A percentile compares a stretch with the other conserved stretches of the same genome.
These are phyloP conservation scores for Zygosaccharomyces pseudobailii DNA, from an alignment of 1,139 yeast genomes.

Conservation along the genomic window DNA sequence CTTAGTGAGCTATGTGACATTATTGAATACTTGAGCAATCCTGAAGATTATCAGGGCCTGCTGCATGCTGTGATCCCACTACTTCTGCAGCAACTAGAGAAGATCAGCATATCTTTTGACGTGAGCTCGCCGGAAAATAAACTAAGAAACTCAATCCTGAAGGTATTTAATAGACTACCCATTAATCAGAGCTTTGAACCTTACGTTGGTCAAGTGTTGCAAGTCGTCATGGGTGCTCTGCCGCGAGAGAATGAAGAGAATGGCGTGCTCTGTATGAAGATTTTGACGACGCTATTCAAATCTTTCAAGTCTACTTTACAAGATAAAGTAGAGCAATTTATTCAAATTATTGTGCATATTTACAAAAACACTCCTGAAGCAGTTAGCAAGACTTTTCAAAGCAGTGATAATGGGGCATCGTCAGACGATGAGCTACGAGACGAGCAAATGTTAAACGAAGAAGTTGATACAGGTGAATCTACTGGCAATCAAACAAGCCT, in stretches of 20 bases:
- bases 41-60: conserved; percentile 69
- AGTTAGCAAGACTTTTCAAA: conserved; percentile 58
- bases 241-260: conserved; percentile 88
- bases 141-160: conserved; percentile 69
- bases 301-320: conserved; percentile 66
- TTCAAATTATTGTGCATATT: conserved; percentile 68
- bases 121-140: conserved; percentile 65
- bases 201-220: conserved; percentile 58
- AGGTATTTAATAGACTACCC: conserved; percentile 74
- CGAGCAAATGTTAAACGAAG: conserved; percentile 9
- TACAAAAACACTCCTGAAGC: conserved; percentile 78
- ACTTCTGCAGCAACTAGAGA: conserved; percentile 53
- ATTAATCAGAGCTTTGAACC: conserved; percentile 80
- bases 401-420: conserved; percentile 15
- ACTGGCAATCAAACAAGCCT: conserved; percentile 1
- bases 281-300: conserved; percentile 83
- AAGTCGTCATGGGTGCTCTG: conserved; percentile 55
- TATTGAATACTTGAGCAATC: conserved; percentile 73
- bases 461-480: conserved; percentile 4
- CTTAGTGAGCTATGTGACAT: conserved; percentile 81
- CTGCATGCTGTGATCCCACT: conserved; percentile 58
- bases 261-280: conserved; percentile 87
- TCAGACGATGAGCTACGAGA: conserved; percentile 11
- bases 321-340: conserved; percentile 74
- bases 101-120: conserved; percentile 68